These are phyloP conservation scores for Paracamarosporium sp. DNA, from an alignment of 2,329 filamentous ascomycete species.

Conservation along the genomic window DNA sequence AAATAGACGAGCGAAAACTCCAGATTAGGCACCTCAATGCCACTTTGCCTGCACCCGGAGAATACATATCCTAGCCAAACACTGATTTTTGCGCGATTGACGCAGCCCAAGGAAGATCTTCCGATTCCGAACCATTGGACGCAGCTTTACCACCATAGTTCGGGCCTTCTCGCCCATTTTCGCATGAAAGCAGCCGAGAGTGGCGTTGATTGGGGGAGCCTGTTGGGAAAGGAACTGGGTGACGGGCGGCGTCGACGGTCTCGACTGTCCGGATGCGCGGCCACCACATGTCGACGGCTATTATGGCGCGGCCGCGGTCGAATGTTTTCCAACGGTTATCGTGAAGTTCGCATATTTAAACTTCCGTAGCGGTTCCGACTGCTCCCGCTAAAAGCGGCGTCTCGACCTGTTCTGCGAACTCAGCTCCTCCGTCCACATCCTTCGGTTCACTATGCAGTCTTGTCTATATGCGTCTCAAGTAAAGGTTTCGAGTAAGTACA, in stretches of 20 bases:
- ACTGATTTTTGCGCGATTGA: neutral
- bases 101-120: neutral
- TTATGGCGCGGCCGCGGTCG: neutral
- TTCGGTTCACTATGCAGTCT: no score
- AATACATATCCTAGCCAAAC: neutral
- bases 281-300: neutral
- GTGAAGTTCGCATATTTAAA: neutral
- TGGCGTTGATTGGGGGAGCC: neutral
- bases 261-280: neutral
- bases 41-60: neutral
- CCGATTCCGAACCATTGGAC: neutral
- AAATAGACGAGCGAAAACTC: neutral
- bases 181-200: constrained; percentile 1
- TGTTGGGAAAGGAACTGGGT: neutral
- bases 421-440: no score
- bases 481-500: neutral
- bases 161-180: neutral
- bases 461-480: no score
- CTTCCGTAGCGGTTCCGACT: constrained; percentile 1
- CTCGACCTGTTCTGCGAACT: neutral
- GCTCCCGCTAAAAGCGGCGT: neutral
- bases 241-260: neutral
- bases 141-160: neutral
- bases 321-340: constrained; percentile 2
- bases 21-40: neutral